Evolutionary conservation across 2,329 filamentous ascomycete species (phyloP), one percentile per base, ranked within the genome.

Genomic region (Ophiosphaerella narmari): DNA sequence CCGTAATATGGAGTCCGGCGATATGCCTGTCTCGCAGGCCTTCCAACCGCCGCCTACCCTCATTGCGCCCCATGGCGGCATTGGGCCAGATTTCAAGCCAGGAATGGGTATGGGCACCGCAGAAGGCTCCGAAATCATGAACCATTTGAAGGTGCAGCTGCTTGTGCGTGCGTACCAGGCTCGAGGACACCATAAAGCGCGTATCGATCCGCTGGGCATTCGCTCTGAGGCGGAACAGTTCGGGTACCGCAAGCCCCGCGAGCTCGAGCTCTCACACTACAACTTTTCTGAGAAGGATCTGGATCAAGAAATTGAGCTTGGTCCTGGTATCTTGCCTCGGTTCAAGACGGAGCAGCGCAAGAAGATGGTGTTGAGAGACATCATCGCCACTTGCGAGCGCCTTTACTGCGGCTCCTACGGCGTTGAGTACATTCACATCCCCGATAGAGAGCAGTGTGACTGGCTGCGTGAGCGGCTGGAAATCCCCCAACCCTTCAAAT

Each of bases 351-450:
- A 94, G 33, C 85, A 84, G 36, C 88, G 90, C 63, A 88, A 94
- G 70, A 97, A 96, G 82, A 97, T 99, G 94, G 95, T 89, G 21
- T 83, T 99, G 60, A 86, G 92, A 57, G 93, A 99, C 70, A 99
- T 99, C 68, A 86, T 99, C 65, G 88, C 82, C 43, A 86, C 91
- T 54, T 99, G 94, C 78, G 94, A 99, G 78, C 88, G 86, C 74
- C 90, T 96, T 68, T 99, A 99, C 82, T 96, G 91, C 72, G 92
- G 94, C 62, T 91, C 91, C n/a, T 97, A 95, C 72, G 93, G 94
- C 75, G 86, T 97, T 51, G 94, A 99, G 77, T 99, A 97, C 78
- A 97, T 99, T 72, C 94, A 99, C 78, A 99, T 99, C 60, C 93
- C 94, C 50, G 93, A 99, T 74, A 85, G 94, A 68, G 90, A 93